Conservation (phyloP, 2,329 filamentous ascomycete species). For the Coniella lustricola region DNA sequence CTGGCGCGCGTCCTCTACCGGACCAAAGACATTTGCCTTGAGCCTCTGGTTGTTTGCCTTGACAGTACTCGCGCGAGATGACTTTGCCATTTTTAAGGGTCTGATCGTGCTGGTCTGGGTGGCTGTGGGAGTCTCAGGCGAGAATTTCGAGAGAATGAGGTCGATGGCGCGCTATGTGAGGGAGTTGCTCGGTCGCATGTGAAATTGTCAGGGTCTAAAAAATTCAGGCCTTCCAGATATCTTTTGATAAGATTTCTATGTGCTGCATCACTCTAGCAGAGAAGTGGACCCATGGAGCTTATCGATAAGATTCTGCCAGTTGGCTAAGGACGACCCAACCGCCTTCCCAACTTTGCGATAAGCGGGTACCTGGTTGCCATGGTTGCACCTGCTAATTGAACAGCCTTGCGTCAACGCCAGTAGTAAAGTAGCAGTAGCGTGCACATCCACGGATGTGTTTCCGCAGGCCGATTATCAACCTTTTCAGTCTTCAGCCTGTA, state of each 20-base stretch:
- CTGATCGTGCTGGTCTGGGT: background rate
- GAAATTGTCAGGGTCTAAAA: background rate
- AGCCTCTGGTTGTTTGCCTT: constrained; percentile 81
- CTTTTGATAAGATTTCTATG: background rate
- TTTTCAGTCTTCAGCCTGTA: too few relatives aligned
- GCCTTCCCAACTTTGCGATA: constrained; percentile 4
- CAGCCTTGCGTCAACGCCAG: constrained; percentile 4
- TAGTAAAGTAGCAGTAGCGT: background rate
- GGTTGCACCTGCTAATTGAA: too few relatives aligned
- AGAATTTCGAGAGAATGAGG: too few relatives aligned
- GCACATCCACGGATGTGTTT: background rate
- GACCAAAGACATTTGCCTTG: constrained; percentile 76
- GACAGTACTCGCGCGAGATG: constrained; percentile 66
- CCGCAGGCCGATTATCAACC: background rate
- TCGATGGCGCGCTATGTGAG: background rate
- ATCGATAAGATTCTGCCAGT: constrained; percentile 1
- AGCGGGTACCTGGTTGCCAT: background rate
- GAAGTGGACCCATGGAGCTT: constrained; percentile 1
- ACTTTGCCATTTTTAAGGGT: constrained; percentile 67
- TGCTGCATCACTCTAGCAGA: background rate
- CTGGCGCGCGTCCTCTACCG: constrained; percentile 69
- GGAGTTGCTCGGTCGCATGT: background rate
- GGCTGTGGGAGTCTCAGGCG: background rate
- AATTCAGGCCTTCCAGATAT: constrained; percentile 7
- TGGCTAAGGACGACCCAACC: background rate